A percentile compares a stretch with the other conserved stretches of the same genome.
Evolutionary conservation across 805 yeast species (phyloP).

Genomic region (Torulaspora gathmanii): DNA sequence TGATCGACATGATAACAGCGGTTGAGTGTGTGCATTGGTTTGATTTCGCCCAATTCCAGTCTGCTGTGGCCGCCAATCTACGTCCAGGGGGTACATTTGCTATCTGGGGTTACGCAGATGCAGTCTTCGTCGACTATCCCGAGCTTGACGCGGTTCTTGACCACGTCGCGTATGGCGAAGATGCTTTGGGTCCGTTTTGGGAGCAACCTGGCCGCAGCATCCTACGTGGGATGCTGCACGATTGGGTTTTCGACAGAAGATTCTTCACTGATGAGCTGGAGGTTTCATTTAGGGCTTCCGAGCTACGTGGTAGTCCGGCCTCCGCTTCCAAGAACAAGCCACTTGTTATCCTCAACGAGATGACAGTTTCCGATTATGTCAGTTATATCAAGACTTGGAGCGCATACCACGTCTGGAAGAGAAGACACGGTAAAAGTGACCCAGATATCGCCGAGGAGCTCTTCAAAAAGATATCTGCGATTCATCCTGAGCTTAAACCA

Average conservation of each 20-base stretch:
- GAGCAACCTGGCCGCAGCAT: constrained; percentile 72
- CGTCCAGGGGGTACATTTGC: constrained; percentile 64
- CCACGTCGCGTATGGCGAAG: constrained; percentile 48
- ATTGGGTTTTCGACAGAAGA: constrained; percentile 20
- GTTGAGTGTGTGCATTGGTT: constrained; percentile 91
- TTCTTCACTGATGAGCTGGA: constrained; percentile 41
- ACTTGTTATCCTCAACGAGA: constrained; percentile 36
- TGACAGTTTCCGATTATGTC: constrained; percentile 44
- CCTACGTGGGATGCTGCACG: constrained; percentile 42
- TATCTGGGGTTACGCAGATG: constrained; percentile 77
- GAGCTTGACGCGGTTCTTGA: constrained; percentile 51
- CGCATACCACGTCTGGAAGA: constrained; percentile 55
- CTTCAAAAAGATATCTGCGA: constrained; percentile 37
- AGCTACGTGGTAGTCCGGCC: constrained; percentile 18
- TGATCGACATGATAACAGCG: constrained; percentile 62
- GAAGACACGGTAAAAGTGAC: constrained; percentile 33
- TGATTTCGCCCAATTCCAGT: constrained; percentile 49
- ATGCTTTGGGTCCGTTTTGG: constrained; percentile 59
- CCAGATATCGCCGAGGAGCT: constrained; percentile 48
- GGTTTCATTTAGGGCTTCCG: constrained; percentile 25
- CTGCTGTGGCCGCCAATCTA: constrained; percentile 46
- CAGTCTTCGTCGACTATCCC: constrained; percentile 49
- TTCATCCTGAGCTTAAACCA: constrained; percentile 22
- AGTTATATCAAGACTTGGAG: constrained; percentile 67
- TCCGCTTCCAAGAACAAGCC: constrained; percentile 18